These are phyloP conservation scores for Cucurbita argyrosperma DNA, from an alignment of 306 rosid species.

Conservation along the genomic window DNA sequence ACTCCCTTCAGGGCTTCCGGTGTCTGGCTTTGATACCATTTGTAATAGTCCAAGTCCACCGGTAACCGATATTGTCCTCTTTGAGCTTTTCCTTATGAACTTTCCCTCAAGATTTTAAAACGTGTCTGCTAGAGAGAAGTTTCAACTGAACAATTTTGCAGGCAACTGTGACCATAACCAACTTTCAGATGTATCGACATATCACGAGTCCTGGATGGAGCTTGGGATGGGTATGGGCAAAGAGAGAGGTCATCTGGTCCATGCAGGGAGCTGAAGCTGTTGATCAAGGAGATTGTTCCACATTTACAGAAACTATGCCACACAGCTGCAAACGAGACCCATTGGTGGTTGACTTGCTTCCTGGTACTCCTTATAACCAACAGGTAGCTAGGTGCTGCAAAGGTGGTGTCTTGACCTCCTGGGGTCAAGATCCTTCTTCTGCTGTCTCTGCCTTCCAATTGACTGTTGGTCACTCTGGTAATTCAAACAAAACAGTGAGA, in stretches of 20 bases:
- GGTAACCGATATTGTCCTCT: too few species aligned
- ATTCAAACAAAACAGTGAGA: slow-evolving; percentile 64
- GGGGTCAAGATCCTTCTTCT: slow-evolving; percentile 57
- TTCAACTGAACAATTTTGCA: slow-evolving; percentile 6
- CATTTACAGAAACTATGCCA: slow-evolving; percentile 44
- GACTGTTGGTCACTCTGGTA: slow-evolving; percentile 62
- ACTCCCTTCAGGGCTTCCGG: too few species aligned
- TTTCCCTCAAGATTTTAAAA: too few species aligned
- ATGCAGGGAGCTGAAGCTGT: slow-evolving; percentile 65
- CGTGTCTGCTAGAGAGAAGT: too few species aligned
- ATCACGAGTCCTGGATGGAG: slow-evolving; percentile 65
- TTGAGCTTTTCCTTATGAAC: too few species aligned
- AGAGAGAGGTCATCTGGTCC: slow-evolving; percentile 57
- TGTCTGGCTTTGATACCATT: too few species aligned
- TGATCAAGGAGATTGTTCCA: slow-evolving; percentile 80
- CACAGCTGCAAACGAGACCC: slow-evolving; percentile 70
- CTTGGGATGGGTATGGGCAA: slow-evolving; percentile 70
- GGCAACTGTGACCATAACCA: slow-evolving; percentile 70
- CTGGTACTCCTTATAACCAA: slow-evolving; percentile 63
- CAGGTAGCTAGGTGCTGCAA: slow-evolving; percentile 55
- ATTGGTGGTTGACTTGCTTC: slow-evolving; percentile 53
- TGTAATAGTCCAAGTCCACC: too few species aligned
- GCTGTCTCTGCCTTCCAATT: slow-evolving; percentile 64
- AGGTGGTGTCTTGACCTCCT: slow-evolving; percentile 62
- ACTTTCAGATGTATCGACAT: slow-evolving; percentile 58